A percentile compares a stretch with the other conserved stretches of the same genome.
phyloP scores from a whole-genome alignment of 495 filamentous ascomycete species.

The Bombardia bombarda region DNA sequence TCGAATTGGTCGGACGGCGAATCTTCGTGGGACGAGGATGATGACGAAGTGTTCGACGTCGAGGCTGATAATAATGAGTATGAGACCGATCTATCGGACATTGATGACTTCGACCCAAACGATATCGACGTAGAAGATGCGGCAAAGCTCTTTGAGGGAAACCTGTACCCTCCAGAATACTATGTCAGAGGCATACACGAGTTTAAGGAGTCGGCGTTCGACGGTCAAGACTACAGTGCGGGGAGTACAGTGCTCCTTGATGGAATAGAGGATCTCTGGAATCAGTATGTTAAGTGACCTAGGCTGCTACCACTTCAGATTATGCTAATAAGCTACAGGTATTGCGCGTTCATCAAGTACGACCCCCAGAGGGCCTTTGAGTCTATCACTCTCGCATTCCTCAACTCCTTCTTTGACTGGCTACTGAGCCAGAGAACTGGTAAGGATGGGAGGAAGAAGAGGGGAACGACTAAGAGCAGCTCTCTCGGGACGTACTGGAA shows the following conservation, averaged over 20 bases:
- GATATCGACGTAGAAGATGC: slow-evolving; percentile 2
- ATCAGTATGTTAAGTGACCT: not conserved
- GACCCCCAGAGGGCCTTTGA: slow-evolving; percentile 1
- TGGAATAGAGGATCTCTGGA: slow-evolving; percentile 3
- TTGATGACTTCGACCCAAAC: slow-evolving; percentile 3
- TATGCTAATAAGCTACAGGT: slow-evolving; percentile 3
- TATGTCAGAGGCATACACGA: not conserved
- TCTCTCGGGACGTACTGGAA: slow-evolving; percentile 3
- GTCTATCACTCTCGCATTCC: not conserved
- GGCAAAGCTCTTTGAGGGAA: slow-evolving; percentile 2
- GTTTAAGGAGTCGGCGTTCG: not conserved
- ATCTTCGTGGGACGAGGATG: slow-evolving; percentile 1
- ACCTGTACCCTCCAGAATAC: slow-evolving; percentile 1
- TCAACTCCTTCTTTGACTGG: slow-evolving; percentile 3
- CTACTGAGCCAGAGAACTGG: not conserved
- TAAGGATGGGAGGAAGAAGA: slow-evolving; percentile 1
- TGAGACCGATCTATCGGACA: not conserved
- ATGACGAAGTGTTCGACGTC: slow-evolving; percentile 1
- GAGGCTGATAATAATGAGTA: slow-evolving; percentile 1
- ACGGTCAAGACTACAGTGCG: slow-evolving; percentile 5
- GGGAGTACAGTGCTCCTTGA: slow-evolving; percentile 1
- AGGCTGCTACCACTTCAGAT: not conserved
- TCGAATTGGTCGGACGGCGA: slow-evolving; percentile 1
- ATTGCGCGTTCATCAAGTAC: not conserved
- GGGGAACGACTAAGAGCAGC: slow-evolving; percentile 2